Percentiles rank a stretch among this genome's conserved stretches.
Conservation (phyloP, 1,284 basidiomycete genomes). For the Dichomitus squalens region DNA sequence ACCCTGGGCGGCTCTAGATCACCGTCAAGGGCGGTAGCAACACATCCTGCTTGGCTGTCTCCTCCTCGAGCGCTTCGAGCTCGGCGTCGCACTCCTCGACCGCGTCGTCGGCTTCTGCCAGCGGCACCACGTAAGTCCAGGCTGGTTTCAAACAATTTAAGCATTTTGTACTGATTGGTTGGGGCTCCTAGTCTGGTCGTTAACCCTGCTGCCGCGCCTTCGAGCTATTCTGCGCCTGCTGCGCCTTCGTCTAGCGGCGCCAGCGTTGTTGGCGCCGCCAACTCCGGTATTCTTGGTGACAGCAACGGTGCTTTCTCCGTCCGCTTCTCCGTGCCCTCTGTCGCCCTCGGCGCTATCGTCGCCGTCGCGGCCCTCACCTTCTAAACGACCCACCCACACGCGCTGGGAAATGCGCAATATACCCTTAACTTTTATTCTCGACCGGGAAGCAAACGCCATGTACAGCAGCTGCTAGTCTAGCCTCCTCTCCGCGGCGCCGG, state of each 20-base stretch:
- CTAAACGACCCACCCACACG: slow-evolving; percentile 20
- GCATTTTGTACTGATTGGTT: background rate
- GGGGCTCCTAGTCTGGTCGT: slow-evolving; percentile 20
- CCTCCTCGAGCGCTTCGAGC: background rate
- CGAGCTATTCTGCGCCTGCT: slow-evolving; percentile 23
- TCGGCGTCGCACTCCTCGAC: background rate
- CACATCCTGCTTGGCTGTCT: slow-evolving; percentile 46
- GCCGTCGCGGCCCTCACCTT: slow-evolving; percentile 30
- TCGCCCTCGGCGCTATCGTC: slow-evolving; percentile 33
- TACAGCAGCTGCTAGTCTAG: slow-evolving; percentile 23
- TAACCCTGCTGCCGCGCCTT: slow-evolving; percentile 22
- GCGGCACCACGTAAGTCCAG: slow-evolving; percentile 27
- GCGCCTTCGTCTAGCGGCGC: slow-evolving; percentile 23
- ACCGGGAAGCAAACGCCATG: slow-evolving; percentile 25
- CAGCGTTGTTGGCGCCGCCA: slow-evolving; percentile 52
- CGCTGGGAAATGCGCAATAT: slow-evolving; percentile 18
- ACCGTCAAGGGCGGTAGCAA: slow-evolving; percentile 52
- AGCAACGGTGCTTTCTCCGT: slow-evolving; percentile 30
- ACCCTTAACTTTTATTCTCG: slow-evolving; percentile 11
- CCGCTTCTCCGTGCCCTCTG: slow-evolving; percentile 28
- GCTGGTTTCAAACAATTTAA: background rate
- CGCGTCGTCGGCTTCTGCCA: slow-evolving; percentile 15
- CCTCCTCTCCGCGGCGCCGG: slow-evolving; percentile 22
- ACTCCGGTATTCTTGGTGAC: slow-evolving; percentile 43
- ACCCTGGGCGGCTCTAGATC: slow-evolving; percentile 42